Base-by-base conservation (phyloP, 2,329 filamentous ascomycete species). In the Neonectria sp. region DNA sequence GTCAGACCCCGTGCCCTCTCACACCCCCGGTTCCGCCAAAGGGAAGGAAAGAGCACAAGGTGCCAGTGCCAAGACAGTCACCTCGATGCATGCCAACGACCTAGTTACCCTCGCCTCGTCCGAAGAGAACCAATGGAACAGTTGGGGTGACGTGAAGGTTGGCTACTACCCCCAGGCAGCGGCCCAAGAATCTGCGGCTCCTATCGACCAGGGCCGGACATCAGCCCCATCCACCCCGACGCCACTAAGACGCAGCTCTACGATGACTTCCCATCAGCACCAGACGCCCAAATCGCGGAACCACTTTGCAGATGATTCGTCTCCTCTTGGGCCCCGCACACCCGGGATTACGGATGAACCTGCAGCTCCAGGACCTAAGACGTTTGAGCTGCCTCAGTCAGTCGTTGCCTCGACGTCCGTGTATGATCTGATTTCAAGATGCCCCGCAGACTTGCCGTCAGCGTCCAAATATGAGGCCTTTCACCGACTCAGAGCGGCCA, bases 381-480 rank as follows among this genome's bases (percentile, higher is more conserved):
- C 84, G 6, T 83, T 95, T 52, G 92, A 95, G 72, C 80, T 97
- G 59, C 85, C 92, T 11, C 84, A 88, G 70, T 83, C 85, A 12
- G 80, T 84, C 12, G 83, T 93, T 21, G 78, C 81, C 51, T 84
- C 87, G 6, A 83, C 82, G 4, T 82, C 87, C 7, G 83, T 91
- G 43, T 87, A 89, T 71, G 84, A 90, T 7, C 82, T 93, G 37
- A 79, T 92, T 55, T 82, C 83, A 4, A 84, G 84, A 43, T 85
- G 86, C 55, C 85, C 92, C 1, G 79, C 85, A 5, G 90, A 93
- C 67, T 82, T 98, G 74, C 93, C 95, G 1, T 83, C 90, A 40
- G 87, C 92, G 55, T 86, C 90, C 13, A 92, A 91, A 71, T 98
- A 97, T 76, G 96, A 98, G 71, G 86, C 95, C 40, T 89, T 99